These are phyloP conservation scores for Scortechinia acanthostroma DNA, from an alignment of 2,329 filamentous ascomycete species.

Conservation along the genomic window DNA sequence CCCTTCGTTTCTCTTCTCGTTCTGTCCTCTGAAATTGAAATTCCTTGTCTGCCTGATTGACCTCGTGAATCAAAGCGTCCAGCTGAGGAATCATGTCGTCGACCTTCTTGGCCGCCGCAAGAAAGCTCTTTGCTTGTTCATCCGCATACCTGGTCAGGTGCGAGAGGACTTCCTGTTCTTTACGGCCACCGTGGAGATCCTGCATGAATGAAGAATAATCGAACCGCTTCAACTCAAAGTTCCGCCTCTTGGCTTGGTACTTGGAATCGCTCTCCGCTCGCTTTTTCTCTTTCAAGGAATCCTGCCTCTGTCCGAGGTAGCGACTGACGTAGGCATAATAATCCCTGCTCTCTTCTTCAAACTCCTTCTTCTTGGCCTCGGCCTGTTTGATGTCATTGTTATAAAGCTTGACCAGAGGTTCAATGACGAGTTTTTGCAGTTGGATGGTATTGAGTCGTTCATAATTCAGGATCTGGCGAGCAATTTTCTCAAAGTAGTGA, in stretches of 20 bases:
- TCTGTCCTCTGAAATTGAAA: constrained; percentile 94
- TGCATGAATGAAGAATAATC: constrained; percentile 99
- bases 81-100: constrained; percentile 81
- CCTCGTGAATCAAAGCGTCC: constrained; percentile 79
- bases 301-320: constrained; percentile 91
- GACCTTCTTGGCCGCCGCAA: constrained; percentile 78
- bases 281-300: constrained; percentile 96
- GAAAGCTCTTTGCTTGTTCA: constrained; percentile 76
- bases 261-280: constrained; percentile 90
- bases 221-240: constrained; percentile 94
- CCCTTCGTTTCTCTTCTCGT: constrained; percentile 84
- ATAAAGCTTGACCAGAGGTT: constrained; percentile 85
- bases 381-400: constrained; percentile 96
- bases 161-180: constrained; percentile 92
- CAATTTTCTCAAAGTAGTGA: constrained; percentile 96
- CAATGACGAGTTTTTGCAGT: constrained; percentile 87
- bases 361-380: constrained; percentile 92
- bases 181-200: constrained; percentile 95
- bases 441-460: constrained; percentile 78
- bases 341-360: constrained; percentile 97
- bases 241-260: constrained; percentile 86
- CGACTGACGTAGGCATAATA: constrained; percentile 93
- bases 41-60: constrained; percentile 90
- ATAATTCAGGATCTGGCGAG: constrained; percentile 79
- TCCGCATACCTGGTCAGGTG: constrained; percentile 92